Base-by-base conservation (phyloP, 768 basidiomycete species). In the Piloderma croceum region DNA sequence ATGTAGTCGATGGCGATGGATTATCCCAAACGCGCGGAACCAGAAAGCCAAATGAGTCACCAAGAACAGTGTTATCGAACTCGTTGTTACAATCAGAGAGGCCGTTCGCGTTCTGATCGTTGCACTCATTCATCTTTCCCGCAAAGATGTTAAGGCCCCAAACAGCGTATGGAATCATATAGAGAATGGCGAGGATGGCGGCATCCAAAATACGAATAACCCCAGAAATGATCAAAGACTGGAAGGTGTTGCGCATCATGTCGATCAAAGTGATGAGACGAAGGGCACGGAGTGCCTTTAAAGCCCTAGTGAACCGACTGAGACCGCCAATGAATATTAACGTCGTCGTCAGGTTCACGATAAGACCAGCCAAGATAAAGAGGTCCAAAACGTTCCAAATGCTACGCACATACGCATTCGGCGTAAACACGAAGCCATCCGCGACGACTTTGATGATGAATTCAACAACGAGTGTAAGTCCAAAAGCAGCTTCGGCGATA, bases 81-180 rank as follows among this genome's bases (percentile, higher is more conserved):
- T 93, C 91, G 49, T 79, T 77, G 24, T 75, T 68, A 53, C 94
- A 98, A 17, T 81, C 74, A 5, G 57, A 52, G 19, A 80, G 68
- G 1, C 81, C 85, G 21, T 64, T 49, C 2, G 66, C 74, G 36
- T 49, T 61, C 17, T 41, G 56, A 51, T 97, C 90, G 56, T 90
- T 97, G 69, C 94, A 98, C 22, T 63, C 58, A 58, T 83, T 91
- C 69, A 91, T 80, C 43, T 79, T 64, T 12, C 90, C 92, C 2
- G 80, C 70, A 62, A 97, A 97, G 59, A 97, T 88, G 53, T 91
- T 96, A 36, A 89, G 74, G 7, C 92, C 91, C 90, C 90, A 93
- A 7, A 93, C 81, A 13, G 90, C 88, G 54, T 89, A 91, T 0
- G 89, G 89, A 49, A 91, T 87, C 78, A 91, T 84, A 58, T 90